These are phyloP conservation scores for Amphibolis antarctica DNA, from an alignment of 106 monocot genomes.

Conservation along the genomic window DNA sequence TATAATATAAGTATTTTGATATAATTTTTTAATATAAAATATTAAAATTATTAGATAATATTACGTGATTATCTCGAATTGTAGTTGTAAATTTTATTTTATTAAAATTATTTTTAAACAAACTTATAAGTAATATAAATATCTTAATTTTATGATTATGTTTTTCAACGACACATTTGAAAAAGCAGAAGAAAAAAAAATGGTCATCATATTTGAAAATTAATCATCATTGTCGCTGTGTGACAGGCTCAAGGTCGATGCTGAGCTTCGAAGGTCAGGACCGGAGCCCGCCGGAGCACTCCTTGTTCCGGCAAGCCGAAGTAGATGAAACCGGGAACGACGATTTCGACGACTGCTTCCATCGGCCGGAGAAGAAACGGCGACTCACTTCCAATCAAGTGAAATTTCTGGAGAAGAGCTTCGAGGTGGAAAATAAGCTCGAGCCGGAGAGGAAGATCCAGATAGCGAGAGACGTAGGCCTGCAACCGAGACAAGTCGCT, in stretches of 20 bases:
- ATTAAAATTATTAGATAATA: no score
- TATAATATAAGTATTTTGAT: no score
- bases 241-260: constrained; percentile 39
- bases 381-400: constrained; percentile 34
- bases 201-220: no score
- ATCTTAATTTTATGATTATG: no score
- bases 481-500: constrained; percentile 57
- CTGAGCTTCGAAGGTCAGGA: constrained; percentile 30
- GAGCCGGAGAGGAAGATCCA: constrained; percentile 58
- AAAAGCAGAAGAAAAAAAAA: no score
- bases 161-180: no score
- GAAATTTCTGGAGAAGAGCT: constrained; percentile 47
- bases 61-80: no score
- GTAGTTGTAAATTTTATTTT: no score
- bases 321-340: constrained; percentile 23
- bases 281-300: constrained; percentile 5
- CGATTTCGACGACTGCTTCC: constrained; percentile 24
- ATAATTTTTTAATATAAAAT: no score
- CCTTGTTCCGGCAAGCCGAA: constrained; percentile 9
- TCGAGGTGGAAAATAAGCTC: constrained; percentile 54
- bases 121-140: no score
- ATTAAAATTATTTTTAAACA: no score
- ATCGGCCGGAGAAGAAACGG: constrained; percentile 51
- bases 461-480: constrained; percentile 42
- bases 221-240: no score